These are phyloP conservation scores for Turritis glabra DNA, from an alignment of 345 rosid species.

Conservation along the genomic window DNA sequence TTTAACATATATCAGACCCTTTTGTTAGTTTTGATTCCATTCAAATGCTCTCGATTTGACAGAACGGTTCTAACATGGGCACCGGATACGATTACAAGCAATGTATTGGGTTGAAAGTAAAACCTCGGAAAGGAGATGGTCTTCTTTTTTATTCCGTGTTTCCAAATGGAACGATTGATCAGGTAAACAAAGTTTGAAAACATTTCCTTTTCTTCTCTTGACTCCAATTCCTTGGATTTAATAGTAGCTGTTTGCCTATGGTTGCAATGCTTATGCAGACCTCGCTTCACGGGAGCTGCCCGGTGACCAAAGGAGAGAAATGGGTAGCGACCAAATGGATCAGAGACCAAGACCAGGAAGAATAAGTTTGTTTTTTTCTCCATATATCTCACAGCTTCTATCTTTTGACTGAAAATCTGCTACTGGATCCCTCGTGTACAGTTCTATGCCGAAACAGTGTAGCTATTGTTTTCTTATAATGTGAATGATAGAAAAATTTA, in stretches of 20 bases:
- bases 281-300: conserved; percentile 90
- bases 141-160: conserved; percentile 64
- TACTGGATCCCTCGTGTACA: conserved; percentile 26
- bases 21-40: background rate
- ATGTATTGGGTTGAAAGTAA: conserved; percentile 71
- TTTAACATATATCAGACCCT: background rate
- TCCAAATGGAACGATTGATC: conserved; percentile 73
- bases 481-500: conserved; percentile 6
- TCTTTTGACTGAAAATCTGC: conserved; percentile 11
- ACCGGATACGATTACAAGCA: conserved; percentile 57
- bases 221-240: background rate
- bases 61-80: conserved; percentile 50
- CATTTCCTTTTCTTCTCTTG: background rate
- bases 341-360: conserved; percentile 57
- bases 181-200: conserved; percentile 37
- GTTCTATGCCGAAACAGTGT: conserved; percentile 17
- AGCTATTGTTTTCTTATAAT: conserved; percentile 2
- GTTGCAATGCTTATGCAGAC: conserved; percentile 48
- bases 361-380: background rate
- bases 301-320: conserved; percentile 76
- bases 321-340: conserved; percentile 96
- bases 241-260: conserved; percentile 1
- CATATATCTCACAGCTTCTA: background rate
- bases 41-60: conserved; percentile 3
- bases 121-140: conserved; percentile 77